Percentiles rank a stretch among this genome's conserved stretches.
Conservation (phyloP, 139 green algal species). For the Desmodesmus armatus region DNA sequence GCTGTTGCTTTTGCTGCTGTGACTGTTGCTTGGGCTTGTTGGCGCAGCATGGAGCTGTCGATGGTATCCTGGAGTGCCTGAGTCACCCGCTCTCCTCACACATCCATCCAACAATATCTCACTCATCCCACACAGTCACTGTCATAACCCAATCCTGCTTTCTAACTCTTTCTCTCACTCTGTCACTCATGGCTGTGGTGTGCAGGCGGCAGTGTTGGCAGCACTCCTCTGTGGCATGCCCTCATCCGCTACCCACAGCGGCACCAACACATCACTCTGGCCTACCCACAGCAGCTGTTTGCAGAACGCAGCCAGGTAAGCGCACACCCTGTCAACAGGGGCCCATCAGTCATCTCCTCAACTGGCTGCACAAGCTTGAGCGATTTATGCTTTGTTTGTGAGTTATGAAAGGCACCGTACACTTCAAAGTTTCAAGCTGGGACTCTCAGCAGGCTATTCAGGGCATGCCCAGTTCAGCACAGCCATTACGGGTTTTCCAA, state of each 20-base stretch:
- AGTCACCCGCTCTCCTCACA: not conserved
- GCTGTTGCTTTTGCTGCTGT: not conserved
- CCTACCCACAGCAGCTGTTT: constrained; percentile 24
- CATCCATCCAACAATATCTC: not conserved
- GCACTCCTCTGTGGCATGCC: constrained; percentile 70
- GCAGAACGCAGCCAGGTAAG: not conserved
- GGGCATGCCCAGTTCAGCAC: too few species aligned
- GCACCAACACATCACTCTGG: constrained; percentile 30
- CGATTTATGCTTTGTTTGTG: too few species aligned
- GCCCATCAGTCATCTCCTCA: too few species aligned
- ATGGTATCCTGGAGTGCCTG: not conserved
- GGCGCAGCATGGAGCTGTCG: not conserved
- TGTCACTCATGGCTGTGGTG: not conserved
- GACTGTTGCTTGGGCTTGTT: too few species aligned
- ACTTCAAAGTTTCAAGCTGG: too few species aligned
- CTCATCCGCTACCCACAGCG: constrained; percentile 44
- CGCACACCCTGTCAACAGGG: too few species aligned
- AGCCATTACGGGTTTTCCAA: too few species aligned
- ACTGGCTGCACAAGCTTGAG: too few species aligned
- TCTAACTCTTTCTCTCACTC: not conserved
- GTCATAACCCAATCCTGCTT: too few species aligned
- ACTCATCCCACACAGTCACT: not conserved
- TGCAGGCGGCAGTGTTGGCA: constrained; percentile 58
- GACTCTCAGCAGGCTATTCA: too few species aligned
- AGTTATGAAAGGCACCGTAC: too few species aligned